A percentile compares a stretch with the other conserved stretches of the same genome.
These are phyloP conservation scores for Fonsecaea monophora DNA, from an alignment of 2,329 filamentous ascomycete species.

Conservation along the genomic window DNA sequence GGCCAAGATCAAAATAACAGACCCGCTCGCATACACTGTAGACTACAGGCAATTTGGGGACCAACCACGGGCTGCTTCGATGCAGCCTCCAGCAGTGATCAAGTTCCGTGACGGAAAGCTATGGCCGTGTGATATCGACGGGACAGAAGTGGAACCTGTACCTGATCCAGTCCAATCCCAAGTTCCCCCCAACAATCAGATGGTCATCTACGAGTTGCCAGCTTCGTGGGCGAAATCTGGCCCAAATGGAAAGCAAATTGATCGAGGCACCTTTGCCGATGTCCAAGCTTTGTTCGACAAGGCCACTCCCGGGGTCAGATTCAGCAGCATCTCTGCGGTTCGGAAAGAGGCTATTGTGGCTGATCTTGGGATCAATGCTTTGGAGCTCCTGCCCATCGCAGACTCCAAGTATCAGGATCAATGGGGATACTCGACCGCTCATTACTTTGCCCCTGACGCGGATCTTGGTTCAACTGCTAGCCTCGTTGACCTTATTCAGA, in stretches of 20 bases:
- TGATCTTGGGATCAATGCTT: constrained; percentile 8
- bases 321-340: constrained; percentile 5
- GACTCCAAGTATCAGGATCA: constrained; percentile 9
- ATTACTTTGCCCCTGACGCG: constrained; percentile 9
- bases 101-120: constrained; percentile 10
- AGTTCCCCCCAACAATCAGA: constrained; percentile 3
- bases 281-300: constrained; percentile 7
- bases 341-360: neutral
- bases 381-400: constrained; percentile 5
- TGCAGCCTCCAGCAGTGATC: constrained; percentile 11
- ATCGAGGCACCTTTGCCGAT: constrained; percentile 9
- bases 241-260: constrained; percentile 1
- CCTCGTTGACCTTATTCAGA: constrained; percentile 2
- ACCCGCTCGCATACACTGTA: constrained; percentile 6
- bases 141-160: neutral
- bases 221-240: constrained; percentile 9
- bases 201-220: constrained; percentile 13
- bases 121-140: constrained; percentile 7
- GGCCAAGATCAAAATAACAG: neutral
- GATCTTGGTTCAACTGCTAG: constrained; percentile 2
- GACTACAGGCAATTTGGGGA: constrained; percentile 2
- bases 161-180: constrained; percentile 1
- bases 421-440: constrained; percentile 10
- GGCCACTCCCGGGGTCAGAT: neutral
- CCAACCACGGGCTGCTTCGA: neutral